Conservation (phyloP, 139 green algal species). For the Monoraphidium neglectum region DNA sequence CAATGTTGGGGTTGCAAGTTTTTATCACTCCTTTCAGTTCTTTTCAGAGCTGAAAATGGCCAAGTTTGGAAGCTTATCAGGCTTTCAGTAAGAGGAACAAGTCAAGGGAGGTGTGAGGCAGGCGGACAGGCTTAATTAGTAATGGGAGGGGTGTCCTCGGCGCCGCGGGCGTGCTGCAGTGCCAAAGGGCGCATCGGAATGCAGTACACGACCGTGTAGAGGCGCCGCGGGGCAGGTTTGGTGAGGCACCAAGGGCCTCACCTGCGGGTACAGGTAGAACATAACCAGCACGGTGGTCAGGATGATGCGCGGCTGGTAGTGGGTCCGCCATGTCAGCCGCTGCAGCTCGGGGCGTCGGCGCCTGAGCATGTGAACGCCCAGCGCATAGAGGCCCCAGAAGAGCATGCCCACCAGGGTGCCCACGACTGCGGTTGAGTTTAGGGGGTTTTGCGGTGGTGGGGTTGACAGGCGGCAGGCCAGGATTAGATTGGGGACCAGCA, state of each 20-base stretch:
- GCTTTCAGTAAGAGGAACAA: not conserved
- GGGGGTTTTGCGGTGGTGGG: too few relatives aligned
- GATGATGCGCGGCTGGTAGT: not conserved
- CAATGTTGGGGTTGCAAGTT: too few relatives aligned
- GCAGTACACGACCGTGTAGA: not conserved
- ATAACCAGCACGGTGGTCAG: constrained; percentile 5
- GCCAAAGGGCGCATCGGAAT: not conserved
- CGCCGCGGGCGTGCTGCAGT: not conserved
- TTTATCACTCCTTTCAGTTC: too few relatives aligned
- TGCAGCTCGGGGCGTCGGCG: not conserved
- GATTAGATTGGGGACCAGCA: too few relatives aligned
- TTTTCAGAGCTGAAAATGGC: too few relatives aligned
- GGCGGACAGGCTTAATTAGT: constrained; percentile 12
- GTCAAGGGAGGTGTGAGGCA: not conserved
- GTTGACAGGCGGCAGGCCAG: too few relatives aligned
- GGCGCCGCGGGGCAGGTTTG: not conserved
- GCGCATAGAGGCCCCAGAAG: not conserved
- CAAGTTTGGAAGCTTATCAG: too few relatives aligned
- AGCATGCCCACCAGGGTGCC: too few relatives aligned
- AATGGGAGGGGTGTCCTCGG: not conserved
- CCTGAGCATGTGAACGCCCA: not conserved
- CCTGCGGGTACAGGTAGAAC: constrained; percentile 25
- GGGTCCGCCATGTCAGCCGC: not conserved
- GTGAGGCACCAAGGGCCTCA: too few relatives aligned
- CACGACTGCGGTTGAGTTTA: too few relatives aligned